phyloP scores from a whole-genome alignment of 768 basidiomycete species.

The Tylopilus balloui region DNA sequence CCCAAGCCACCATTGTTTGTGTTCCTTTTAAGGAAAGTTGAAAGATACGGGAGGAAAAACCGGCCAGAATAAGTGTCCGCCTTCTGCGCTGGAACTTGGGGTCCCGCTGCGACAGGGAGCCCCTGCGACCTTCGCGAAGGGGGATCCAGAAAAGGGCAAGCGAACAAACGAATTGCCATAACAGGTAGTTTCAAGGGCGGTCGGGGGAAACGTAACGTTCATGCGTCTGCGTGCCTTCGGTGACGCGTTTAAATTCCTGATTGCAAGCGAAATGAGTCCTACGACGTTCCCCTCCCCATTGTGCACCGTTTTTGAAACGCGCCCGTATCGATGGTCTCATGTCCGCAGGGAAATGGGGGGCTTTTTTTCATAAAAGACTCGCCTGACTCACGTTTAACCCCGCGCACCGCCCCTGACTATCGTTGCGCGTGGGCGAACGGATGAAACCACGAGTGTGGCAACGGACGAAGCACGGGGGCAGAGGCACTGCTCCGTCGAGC shows the following conservation, averaged over 20 bases:
- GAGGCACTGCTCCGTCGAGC: conserved; percentile 8
- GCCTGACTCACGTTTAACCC: conserved; percentile 14
- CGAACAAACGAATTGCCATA: conserved; percentile 36
- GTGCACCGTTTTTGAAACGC: conserved; percentile 13
- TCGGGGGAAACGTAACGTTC: conserved; percentile 30
- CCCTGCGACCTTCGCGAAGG: conserved; percentile 24
- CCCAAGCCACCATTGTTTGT: conserved; percentile 30
- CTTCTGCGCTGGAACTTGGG: conserved; percentile 35
- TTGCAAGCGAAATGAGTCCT: conserved; percentile 26
- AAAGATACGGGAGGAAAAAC: conserved; percentile 28
- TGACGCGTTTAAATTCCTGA: conserved; percentile 30
- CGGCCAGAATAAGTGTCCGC: conserved; percentile 28
- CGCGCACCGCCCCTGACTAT: conserved; percentile 13
- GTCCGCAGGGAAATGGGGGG: conserved; percentile 16
- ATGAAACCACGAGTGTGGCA: conserved; percentile 23
- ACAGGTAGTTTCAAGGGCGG: conserved; percentile 35
- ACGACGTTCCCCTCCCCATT: conserved; percentile 19
- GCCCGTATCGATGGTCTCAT: conserved; percentile 17
- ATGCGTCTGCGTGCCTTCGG: conserved; percentile 22
- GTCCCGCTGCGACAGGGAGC: conserved; percentile 25
- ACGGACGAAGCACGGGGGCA: conserved; percentile 11
- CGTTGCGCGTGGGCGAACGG: conserved; percentile 5
- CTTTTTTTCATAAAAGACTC: conserved; percentile 13
- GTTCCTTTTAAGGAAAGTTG: conserved; percentile 30
- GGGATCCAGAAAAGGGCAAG: conserved; percentile 30